phyloP scores from a whole-genome alignment of 345 rosid species.

The Crucihimalaya himalaica region DNA sequence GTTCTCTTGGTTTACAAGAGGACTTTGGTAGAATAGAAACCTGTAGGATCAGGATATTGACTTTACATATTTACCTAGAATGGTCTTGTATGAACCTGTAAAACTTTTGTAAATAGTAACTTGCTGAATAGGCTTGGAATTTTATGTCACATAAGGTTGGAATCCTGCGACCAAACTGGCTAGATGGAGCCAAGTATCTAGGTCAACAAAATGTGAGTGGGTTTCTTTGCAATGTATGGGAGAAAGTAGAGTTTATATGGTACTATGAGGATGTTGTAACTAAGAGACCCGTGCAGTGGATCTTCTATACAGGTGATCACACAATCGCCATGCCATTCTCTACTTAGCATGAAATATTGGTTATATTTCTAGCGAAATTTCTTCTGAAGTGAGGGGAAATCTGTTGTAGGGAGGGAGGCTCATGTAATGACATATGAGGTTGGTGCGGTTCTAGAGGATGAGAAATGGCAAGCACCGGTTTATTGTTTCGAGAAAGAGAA shows the following conservation, averaged over 20 bases:
- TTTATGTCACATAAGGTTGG: slow-evolving; percentile 44
- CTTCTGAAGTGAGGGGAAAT: background rate
- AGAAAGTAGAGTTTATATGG: slow-evolving; percentile 65
- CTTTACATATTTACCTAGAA: background rate
- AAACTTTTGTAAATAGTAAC: background rate
- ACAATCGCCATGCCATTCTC: background rate
- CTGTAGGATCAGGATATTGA: background rate
- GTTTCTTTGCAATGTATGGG: slow-evolving; percentile 66
- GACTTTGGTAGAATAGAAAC: background rate
- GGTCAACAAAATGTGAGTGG: slow-evolving; percentile 54
- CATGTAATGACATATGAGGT: slow-evolving; percentile 73
- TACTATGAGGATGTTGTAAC: slow-evolving; percentile 64
- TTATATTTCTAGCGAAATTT: background rate
- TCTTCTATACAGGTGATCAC: slow-evolving; percentile 51
- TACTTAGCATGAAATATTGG: background rate
- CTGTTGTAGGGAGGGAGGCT: slow-evolving; percentile 49
- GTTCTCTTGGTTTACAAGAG: background rate
- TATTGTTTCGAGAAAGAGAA: slow-evolving; percentile 50
- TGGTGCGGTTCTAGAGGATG: slow-evolving; percentile 61
- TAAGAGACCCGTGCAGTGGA: slow-evolving; percentile 69
- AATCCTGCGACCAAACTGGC: slow-evolving; percentile 64
- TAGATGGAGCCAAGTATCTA: slow-evolving; percentile 60
- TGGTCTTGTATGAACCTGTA: background rate
- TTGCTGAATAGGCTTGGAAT: background rate
- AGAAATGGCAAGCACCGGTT: slow-evolving; percentile 62